Conservation (phyloP, 1,284 basidiomycete genomes). For the Sporisorium graminicola region DNA sequence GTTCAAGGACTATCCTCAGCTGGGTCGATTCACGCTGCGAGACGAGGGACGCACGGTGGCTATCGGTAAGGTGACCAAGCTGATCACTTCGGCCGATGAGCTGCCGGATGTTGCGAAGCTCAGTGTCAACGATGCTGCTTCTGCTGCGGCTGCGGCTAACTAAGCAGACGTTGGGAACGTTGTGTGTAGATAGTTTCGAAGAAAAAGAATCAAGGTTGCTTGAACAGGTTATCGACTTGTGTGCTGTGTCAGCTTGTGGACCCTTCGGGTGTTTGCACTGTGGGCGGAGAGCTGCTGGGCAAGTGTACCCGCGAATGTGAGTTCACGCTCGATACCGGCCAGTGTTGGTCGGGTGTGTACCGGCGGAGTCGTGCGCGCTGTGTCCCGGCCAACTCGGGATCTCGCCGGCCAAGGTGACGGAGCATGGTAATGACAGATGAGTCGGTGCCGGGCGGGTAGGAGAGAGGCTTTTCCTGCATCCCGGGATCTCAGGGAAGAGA, state of each 20-base stretch:
- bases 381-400: too few relatives aligned
- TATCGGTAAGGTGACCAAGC: constrained; percentile 68
- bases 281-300: too few relatives aligned
- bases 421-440: too few relatives aligned
- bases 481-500: too few relatives aligned
- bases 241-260: background rate
- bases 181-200: constrained; percentile 12
- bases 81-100: constrained; percentile 55
- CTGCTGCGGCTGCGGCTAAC: constrained; percentile 34
- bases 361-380: too few relatives aligned
- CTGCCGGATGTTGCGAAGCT: constrained; percentile 61
- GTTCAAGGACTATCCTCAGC: constrained; percentile 68
- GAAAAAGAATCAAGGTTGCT: background rate
- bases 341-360: too few relatives aligned
- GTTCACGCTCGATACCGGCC: background rate
- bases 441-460: too few relatives aligned
- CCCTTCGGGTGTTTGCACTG: too few relatives aligned
- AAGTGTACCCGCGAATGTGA: too few relatives aligned
- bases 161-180: constrained; percentile 1
- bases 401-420: too few relatives aligned
- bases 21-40: constrained; percentile 68
- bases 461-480: too few relatives aligned
- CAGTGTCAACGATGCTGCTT: constrained; percentile 38
- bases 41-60: constrained; percentile 68
- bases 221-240: background rate